Conservation (phyloP, 768 basidiomycete genomes). For the Russula dissimulans region DNA sequence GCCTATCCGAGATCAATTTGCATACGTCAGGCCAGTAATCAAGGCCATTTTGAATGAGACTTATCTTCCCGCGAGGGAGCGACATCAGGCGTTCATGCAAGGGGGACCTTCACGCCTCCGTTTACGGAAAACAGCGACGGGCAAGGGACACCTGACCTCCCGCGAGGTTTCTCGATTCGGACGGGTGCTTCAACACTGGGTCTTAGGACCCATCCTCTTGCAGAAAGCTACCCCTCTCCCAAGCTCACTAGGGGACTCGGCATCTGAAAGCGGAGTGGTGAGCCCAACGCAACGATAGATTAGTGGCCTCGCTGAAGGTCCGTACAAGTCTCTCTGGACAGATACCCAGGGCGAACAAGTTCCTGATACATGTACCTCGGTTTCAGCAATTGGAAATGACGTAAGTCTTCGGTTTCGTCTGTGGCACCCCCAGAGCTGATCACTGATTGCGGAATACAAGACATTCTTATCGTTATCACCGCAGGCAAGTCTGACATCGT, state of each 20-base stretch:
- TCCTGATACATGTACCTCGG: neutral
- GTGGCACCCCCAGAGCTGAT: neutral
- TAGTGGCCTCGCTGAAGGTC: neutral
- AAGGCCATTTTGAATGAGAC: slow-evolving; percentile 45
- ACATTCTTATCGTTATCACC: neutral
- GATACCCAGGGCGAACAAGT: slow-evolving; percentile 1
- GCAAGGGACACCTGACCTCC: slow-evolving; percentile 32
- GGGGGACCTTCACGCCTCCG: slow-evolving; percentile 42
- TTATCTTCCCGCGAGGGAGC: slow-evolving; percentile 43
- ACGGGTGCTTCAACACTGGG: slow-evolving; percentile 27
- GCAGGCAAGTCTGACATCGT: neutral
- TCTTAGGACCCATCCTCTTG: slow-evolving; percentile 18
- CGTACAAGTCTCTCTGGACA: slow-evolving; percentile 1
- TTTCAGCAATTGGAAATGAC: neutral
- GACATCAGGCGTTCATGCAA: slow-evolving; percentile 47
- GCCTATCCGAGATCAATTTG: slow-evolving; percentile 48
- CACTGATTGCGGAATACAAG: neutral
- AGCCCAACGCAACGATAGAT: neutral
- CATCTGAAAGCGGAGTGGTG: slow-evolving; percentile 8
- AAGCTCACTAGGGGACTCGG: slow-evolving; percentile 5
- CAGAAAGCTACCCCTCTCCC: neutral
- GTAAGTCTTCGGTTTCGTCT: neutral
- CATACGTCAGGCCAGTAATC: slow-evolving; percentile 56
- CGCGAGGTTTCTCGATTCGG: slow-evolving; percentile 33
- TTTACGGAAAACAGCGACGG: slow-evolving; percentile 28